Evolutionary conservation across 1,284 basidiomycete genomes (phyloP).

Genomic region (Exobasidium rhododendri): DNA sequence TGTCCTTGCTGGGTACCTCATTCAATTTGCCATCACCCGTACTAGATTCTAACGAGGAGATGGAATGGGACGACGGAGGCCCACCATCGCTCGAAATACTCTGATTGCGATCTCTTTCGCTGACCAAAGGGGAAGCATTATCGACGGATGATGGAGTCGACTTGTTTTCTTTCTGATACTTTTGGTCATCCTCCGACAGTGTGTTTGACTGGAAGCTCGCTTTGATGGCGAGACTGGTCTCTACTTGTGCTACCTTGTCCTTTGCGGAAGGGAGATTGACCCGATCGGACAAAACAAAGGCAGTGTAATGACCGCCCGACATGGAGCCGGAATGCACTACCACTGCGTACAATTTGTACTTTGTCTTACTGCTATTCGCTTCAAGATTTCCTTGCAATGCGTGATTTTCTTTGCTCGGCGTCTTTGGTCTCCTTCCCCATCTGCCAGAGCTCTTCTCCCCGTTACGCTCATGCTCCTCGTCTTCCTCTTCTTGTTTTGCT

Average conservation of each 20-base stretch:
- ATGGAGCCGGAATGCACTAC: constrained; percentile 67
- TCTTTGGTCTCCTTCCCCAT: background rate
- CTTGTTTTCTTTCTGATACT: background rate
- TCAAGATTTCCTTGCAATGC: background rate
- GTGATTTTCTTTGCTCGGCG: background rate
- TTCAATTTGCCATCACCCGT: background rate
- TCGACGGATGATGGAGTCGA: background rate
- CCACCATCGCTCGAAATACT: background rate
- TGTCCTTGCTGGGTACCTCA: background rate
- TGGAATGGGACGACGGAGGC: background rate
- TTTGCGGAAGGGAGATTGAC: constrained; percentile 12
- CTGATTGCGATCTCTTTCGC: background rate
- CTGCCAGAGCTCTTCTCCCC: background rate
- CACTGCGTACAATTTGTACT: constrained; percentile 62
- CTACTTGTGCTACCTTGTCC: background rate
- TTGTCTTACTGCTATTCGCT: constrained; percentile 25
- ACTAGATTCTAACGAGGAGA: background rate
- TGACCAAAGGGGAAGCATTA: background rate
- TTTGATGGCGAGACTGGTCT: background rate
- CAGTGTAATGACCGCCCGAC: constrained; percentile 44
- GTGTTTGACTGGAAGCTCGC: background rate
- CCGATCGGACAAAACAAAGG: constrained; percentile 40
- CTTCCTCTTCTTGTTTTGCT: constrained; percentile 15
- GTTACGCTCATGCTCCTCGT: background rate
- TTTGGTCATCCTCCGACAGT: background rate